A percentile compares a stretch with the other conserved stretches of the same genome.
Evolutionary conservation across 1,284 basidiomycete genomes (phyloP).

Genomic region (Trichosporon coremiiforme): DNA sequence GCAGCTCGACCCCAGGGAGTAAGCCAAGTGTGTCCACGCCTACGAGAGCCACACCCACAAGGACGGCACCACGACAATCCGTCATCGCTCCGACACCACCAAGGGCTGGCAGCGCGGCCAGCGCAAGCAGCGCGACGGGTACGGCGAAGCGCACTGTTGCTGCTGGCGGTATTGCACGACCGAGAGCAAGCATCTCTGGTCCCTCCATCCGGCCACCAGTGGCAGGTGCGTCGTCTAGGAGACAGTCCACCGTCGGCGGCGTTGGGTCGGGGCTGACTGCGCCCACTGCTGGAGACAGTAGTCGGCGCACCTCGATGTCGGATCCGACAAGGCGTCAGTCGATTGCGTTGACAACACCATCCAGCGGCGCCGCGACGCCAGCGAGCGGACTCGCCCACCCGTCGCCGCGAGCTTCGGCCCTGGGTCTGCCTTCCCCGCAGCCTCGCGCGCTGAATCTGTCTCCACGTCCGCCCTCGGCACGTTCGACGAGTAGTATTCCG

Average conservation of each 20-base stretch:
- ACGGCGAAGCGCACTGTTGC: neutral
- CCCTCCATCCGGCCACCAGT: neutral
- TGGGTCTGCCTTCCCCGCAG: constrained; percentile 4
- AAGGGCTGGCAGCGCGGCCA: constrained; percentile 1
- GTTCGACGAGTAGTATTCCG: constrained; percentile 11
- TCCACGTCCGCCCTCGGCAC: constrained; percentile 4
- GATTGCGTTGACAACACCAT: neutral
- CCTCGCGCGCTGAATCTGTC: neutral
- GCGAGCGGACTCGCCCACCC: constrained; percentile 8
- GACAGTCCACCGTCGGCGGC: neutral
- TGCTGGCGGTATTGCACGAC: neutral
- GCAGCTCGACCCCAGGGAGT: constrained; percentile 6
- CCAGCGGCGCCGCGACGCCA: neutral
- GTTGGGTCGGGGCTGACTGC: neutral
- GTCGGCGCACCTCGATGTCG: neutral
- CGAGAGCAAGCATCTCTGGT: constrained; percentile 6
- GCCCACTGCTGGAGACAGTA: neutral
- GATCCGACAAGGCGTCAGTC: constrained; percentile 3
- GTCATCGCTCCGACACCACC: constrained; percentile 14
- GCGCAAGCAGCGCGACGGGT: neutral
- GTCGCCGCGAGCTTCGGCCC: neutral
- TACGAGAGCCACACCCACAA: constrained; percentile 3
- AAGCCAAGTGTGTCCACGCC: neutral
- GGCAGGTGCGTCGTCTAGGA: neutral
- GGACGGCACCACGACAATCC: neutral